Conservation (phyloP, 768 basidiomycete genomes). For the Crepidotus variabilis region DNA sequence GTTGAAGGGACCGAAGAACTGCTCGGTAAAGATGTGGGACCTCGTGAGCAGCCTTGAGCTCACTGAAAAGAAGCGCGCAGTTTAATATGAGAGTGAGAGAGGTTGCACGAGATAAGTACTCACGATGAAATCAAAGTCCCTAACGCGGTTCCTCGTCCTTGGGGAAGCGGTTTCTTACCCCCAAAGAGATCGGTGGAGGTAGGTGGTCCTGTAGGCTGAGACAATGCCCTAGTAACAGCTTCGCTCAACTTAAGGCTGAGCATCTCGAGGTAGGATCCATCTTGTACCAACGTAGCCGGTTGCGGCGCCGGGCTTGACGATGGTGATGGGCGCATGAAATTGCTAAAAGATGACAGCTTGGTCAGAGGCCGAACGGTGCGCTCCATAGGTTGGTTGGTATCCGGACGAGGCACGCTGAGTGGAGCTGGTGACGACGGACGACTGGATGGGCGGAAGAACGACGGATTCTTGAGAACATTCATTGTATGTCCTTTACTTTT, state of each 20-base stretch:
- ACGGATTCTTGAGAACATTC: conserved; percentile 64
- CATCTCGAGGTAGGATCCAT: conserved; percentile 77
- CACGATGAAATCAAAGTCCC: conserved; percentile 71
- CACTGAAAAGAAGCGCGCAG: conserved; percentile 38
- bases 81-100: conserved; percentile 8
- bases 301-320: conserved; percentile 27
- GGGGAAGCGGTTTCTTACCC: conserved; percentile 71
- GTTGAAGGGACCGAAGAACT: conserved; percentile 68
- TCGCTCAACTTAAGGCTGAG: conserved; percentile 77
- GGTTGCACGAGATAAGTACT: conserved; percentile 24
- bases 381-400: conserved; percentile 36
- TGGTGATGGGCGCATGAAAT: conserved; percentile 54
- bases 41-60: conserved; percentile 60
- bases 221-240: conserved; percentile 72
- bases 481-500: conserved; percentile 30
- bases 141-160: conserved; percentile 64
- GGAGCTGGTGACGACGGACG: conserved; percentile 62
- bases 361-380: conserved; percentile 48
- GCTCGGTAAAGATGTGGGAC: conserved; percentile 66
- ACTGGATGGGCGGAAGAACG: conserved; percentile 61
- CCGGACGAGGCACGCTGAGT: conserved; percentile 30
- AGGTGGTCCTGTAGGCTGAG: conserved; percentile 57
- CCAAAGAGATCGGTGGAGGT: conserved; percentile 48
- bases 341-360: conserved; percentile 51
- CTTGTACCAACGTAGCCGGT: conserved; percentile 55